These are phyloP conservation scores for Hyaloscypha variabilis DNA, from an alignment of 495 filamentous ascomycete species.

Conservation along the genomic window DNA sequence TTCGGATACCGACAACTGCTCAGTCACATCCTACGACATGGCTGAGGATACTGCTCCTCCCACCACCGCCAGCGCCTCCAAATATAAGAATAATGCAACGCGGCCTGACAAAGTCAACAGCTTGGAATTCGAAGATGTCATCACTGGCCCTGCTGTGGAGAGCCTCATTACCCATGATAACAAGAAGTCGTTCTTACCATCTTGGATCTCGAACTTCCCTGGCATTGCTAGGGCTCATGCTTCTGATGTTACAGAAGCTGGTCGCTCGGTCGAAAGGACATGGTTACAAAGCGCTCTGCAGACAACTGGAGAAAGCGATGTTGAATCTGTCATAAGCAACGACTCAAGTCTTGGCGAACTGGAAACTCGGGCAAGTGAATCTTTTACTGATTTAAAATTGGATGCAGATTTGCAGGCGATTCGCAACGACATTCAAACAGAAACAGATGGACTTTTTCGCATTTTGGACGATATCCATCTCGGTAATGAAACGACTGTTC, in stretches of 20 bases:
- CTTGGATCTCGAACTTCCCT: not conserved
- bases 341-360: conserved; percentile 1
- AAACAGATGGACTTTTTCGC: not conserved
- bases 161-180: not conserved
- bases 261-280: not conserved
- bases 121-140: not conserved
- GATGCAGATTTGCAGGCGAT: not conserved
- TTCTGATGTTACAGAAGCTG: not conserved
- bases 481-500: not conserved
- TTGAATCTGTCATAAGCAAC: conserved; percentile 12
- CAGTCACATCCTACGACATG: not conserved
- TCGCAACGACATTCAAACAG: not conserved
- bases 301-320: conserved; percentile 10
- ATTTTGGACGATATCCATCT: not conserved
- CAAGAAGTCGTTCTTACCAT: not conserved
- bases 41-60: not conserved
- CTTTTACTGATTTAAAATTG: not conserved
- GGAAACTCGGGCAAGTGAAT: not conserved
- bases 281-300: conserved; percentile 3
- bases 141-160: not conserved
- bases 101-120: not conserved
- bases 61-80: not conserved
- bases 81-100: not conserved
- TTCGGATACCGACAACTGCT: not conserved
- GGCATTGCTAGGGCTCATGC: not conserved